Conservation (phyloP, 495 filamentous ascomycete genomes). For the Penicillium ochrochloron region DNA sequence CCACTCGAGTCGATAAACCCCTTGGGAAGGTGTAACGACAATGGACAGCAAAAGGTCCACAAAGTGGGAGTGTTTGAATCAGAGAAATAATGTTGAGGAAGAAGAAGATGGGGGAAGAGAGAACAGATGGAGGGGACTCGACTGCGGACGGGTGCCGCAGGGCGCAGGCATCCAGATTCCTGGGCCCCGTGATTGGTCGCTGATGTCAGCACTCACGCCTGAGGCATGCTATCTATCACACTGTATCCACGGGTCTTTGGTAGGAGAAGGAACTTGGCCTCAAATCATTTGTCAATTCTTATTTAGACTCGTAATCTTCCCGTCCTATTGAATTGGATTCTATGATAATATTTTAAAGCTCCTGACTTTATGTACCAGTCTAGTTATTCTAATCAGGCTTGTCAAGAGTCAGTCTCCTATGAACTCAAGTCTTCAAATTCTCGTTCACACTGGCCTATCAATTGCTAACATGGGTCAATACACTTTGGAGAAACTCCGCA, state of each 20-base stretch:
- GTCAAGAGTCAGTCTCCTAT: not conserved
- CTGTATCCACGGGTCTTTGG: not conserved
- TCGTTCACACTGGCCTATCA: too few species aligned
- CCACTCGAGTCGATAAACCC: conserved; percentile 10
- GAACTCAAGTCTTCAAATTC: too few species aligned
- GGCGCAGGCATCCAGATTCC: conserved; percentile 30
- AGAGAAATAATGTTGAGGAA: conserved; percentile 12
- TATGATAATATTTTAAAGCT: not conserved
- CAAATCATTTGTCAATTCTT: not conserved
- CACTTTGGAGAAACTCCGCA: too few species aligned
- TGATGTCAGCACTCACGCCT: conserved; percentile 7
- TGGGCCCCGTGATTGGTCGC: conserved; percentile 4
- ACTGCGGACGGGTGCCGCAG: conserved; percentile 18
- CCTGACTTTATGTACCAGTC: not conserved
- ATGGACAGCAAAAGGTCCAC: conserved; percentile 8
- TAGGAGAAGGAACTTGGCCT: not conserved
- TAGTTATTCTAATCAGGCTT: not conserved
- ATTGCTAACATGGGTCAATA: too few species aligned
- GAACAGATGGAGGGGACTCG: conserved; percentile 7
- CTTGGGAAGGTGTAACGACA: conserved; percentile 4
- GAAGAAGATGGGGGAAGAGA: conserved; percentile 12
- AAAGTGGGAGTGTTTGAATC: not conserved
- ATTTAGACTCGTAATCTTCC: not conserved
- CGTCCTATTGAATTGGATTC: not conserved
- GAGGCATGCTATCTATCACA: not conserved